Evolutionary conservation across 1,284 basidiomycete genomes (phyloP).

Genomic region (Trametes polyzona): DNA sequence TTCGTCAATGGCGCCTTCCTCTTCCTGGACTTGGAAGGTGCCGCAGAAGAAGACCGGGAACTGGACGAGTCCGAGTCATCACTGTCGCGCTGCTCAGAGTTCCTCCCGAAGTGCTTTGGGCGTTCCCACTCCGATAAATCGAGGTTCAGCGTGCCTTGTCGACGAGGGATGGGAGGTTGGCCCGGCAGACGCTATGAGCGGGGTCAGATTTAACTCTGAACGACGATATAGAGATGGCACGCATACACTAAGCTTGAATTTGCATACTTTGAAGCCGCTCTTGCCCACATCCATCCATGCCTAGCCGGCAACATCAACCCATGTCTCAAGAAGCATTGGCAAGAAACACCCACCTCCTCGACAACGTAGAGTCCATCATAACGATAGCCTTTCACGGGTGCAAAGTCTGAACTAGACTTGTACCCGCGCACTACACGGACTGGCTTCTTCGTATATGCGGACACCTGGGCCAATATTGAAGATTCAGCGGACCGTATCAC

Average conservation of each 20-base stretch:
- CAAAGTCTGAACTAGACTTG: slow-evolving; percentile 28
- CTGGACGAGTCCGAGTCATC: neutral
- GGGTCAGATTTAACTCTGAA: neutral
- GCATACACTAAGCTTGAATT: slow-evolving; percentile 19
- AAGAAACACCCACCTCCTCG: slow-evolving; percentile 21
- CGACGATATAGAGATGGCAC: neutral
- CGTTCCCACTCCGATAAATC: slow-evolving; percentile 10
- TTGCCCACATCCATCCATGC: slow-evolving; percentile 26
- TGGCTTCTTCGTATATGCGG: slow-evolving; percentile 38
- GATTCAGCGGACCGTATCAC: neutral
- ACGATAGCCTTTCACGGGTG: slow-evolving; percentile 44
- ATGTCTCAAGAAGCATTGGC: too few relatives aligned
- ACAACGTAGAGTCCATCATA: slow-evolving; percentile 53
- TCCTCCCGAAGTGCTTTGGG: slow-evolving; percentile 11
- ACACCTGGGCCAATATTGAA: slow-evolving; percentile 26
- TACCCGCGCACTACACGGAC: slow-evolving; percentile 47
- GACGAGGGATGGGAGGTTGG: slow-evolving; percentile 24
- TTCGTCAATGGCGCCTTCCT: neutral
- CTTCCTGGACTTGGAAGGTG: neutral
- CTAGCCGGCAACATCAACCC: too few relatives aligned
- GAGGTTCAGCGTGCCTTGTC: slow-evolving; percentile 9
- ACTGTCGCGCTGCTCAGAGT: neutral
- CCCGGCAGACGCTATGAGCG: slow-evolving; percentile 19
- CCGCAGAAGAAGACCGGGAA: neutral
- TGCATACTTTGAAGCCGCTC: slow-evolving; percentile 28